Conservation (phyloP, 2,329 filamentous ascomycete species). For the Cordyceps cateniannulata region DNA sequence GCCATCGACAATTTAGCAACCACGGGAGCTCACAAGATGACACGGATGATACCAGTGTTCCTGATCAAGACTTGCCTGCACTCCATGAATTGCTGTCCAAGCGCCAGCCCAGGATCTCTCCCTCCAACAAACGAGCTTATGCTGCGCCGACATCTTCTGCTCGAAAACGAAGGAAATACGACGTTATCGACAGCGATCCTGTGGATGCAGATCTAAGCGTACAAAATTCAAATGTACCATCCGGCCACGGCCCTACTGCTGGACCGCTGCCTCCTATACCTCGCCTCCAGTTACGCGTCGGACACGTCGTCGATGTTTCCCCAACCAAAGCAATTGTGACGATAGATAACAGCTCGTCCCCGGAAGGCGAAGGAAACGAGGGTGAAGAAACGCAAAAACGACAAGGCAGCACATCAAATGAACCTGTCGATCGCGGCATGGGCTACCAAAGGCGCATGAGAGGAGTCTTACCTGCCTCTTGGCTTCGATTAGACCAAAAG, state of each 20-base stretch:
- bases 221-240: neutral
- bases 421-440: conserved; percentile 36
- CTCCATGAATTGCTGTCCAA: conserved; percentile 28
- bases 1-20: conserved; percentile 25
- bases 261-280: conserved; percentile 10
- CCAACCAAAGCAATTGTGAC: neutral
- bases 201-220: conserved; percentile 16
- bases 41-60: conserved; percentile 31
- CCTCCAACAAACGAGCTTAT: conserved; percentile 18
- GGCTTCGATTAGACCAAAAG: conserved; percentile 54
- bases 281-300: neutral
- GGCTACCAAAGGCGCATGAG: conserved; percentile 40
- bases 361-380: neutral
- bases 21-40: conserved; percentile 28
- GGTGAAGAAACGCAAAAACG: neutral
- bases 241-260: neutral
- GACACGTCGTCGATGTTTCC: neutral
- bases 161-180: conserved; percentile 25
- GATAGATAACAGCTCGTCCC: conserved; percentile 1
- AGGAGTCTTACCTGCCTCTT: conserved; percentile 61
- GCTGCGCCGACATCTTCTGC: conserved; percentile 21
- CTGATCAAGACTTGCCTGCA: conserved; percentile 32
- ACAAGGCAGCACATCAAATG: conserved; percentile 19
- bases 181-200: conserved; percentile 27
- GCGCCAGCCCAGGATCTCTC: conserved; percentile 10